Evolutionary conservation across 2,329 filamentous ascomycete species (phyloP).

Genomic region (Fusarium buxicola): DNA sequence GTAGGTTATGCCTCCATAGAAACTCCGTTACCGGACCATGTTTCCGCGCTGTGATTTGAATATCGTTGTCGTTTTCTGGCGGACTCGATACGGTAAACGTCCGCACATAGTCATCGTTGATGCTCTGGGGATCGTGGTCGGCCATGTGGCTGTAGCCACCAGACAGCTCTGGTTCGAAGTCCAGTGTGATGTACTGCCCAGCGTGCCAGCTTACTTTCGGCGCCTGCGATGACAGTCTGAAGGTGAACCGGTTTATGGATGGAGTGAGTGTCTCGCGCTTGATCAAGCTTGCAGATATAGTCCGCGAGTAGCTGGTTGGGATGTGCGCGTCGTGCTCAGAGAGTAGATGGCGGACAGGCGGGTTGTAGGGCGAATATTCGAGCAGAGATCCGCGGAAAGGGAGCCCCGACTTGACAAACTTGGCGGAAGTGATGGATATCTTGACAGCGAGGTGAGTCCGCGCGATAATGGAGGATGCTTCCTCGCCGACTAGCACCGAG

Average conservation of each 20-base stretch:
- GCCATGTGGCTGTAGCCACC: conserved; percentile 85
- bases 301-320: conserved; percentile 5
- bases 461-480: conserved; percentile 72
- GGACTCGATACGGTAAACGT: conserved; percentile 84
- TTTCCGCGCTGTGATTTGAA: conserved; percentile 79
- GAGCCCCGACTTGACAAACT: conserved; percentile 73
- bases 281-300: conserved; percentile 65
- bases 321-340: conserved; percentile 60
- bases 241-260: conserved; percentile 73
- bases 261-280: conserved; percentile 72
- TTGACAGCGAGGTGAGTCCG: conserved; percentile 79
- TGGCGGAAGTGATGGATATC: conserved; percentile 69
- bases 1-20: conserved; percentile 68
- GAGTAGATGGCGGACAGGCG: conserved; percentile 72
- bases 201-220: conserved; percentile 63
- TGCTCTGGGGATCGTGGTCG: conserved; percentile 79
- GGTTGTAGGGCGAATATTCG: conserved; percentile 82
- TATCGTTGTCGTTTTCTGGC: conserved; percentile 58
- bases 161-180: conserved; percentile 76
- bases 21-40: conserved; percentile 76
- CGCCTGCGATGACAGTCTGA: conserved; percentile 49
- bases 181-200: conserved; percentile 83
- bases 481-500: conserved; percentile 72
- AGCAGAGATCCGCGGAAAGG: conserved; percentile 72
- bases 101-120: conserved; percentile 87